Conservation (phyloP, 305 asterid genomes). For the Fraxinus sp. region DNA sequence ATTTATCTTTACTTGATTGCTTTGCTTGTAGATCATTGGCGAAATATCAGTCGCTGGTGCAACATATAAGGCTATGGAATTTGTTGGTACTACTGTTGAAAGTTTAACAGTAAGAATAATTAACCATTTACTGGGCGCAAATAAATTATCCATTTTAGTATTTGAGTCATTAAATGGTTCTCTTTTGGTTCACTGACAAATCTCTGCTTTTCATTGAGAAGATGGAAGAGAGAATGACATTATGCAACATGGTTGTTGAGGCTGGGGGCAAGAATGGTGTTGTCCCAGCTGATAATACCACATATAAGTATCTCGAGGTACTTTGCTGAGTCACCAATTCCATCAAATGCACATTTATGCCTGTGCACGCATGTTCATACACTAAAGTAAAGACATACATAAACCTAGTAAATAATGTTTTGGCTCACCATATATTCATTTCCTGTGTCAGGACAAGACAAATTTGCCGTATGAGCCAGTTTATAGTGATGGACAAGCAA, state of each 20-base stretch:
- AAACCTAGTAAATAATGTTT: background rate
- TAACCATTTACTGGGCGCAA: background rate
- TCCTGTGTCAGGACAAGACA: constrained; percentile 66
- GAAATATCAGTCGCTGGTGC: constrained; percentile 98
- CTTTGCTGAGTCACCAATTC: constrained; percentile 21
- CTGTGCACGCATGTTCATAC: background rate
- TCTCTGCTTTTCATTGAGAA: constrained; percentile 22
- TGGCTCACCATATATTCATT: background rate
- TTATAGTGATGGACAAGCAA: constrained; percentile 81
- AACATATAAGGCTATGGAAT: constrained; percentile 95
- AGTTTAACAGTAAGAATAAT: constrained; percentile 66
- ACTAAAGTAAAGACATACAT: background rate
- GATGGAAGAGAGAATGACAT: constrained; percentile 99
- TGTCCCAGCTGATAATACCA: constrained; percentile 89
- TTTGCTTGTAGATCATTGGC: constrained; percentile 74
- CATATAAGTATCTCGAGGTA: constrained; percentile 85
- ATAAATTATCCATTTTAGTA: background rate
- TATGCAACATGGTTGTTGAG: constrained; percentile 97
- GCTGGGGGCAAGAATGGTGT: constrained; percentile 98
- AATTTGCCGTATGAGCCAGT: constrained; percentile 84
- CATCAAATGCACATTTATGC: background rate
- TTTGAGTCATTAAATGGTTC: background rate
- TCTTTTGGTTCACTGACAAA: background rate
- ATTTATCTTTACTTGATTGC: constrained; percentile 25
- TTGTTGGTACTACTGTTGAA: constrained; percentile 85